A percentile compares a stretch with the other conserved stretches of the same genome.
Conservation (phyloP, 331 rosid genomes). For the Quercus lobata region DNA sequence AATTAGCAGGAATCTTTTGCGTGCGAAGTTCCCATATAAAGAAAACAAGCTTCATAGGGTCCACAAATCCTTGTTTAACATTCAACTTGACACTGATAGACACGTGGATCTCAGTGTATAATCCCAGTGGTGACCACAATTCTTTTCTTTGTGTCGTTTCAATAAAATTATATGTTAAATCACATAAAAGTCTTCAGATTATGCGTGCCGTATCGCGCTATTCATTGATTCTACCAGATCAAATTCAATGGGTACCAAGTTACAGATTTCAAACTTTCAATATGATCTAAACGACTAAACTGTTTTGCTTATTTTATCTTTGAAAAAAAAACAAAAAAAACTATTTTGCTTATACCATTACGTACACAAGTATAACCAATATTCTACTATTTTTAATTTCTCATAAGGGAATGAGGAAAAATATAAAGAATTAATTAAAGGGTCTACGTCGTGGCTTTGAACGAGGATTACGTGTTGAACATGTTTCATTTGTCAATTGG, state of each 20-base stretch:
- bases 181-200: not conserved
- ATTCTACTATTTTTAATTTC: no score
- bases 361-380: not conserved
- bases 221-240: not conserved
- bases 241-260: not conserved
- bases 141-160: no score
- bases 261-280: no score
- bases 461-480: conserved; percentile 16
- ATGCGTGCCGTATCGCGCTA: not conserved
- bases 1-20: conserved; percentile 36
- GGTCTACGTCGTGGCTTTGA: conserved; percentile 6
- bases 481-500: conserved; percentile 20
- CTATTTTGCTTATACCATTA: not conserved
- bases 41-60: conserved; percentile 16
- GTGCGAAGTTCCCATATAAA: conserved; percentile 28
- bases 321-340: not conserved
- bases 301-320: no score
- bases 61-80: conserved; percentile 23
- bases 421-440: not conserved
- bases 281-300: no score
- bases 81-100: conserved; percentile 19
- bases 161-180: not conserved
- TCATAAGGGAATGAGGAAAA: not conserved
- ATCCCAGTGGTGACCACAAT: not conserved
- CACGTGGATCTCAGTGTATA: conserved; percentile 8